A percentile compares a stretch with the other conserved stretches of the same genome.
phyloP scores from a whole-genome alignment of 164 flowering plant genomes.

The Piper betle region DNA sequence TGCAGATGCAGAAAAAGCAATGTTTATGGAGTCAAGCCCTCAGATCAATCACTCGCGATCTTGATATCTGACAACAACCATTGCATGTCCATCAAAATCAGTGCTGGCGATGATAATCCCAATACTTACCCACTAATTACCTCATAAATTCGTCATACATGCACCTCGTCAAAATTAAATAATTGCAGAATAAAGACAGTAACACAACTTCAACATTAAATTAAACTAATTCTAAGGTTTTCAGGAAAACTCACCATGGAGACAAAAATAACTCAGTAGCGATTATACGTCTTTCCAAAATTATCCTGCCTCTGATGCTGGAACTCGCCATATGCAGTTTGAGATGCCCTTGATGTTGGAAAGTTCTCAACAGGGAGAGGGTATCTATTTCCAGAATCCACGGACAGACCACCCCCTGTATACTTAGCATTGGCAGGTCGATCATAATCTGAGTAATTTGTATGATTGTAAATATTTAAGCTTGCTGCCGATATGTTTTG shows the following conservation, averaged over 20 bases:
- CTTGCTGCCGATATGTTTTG: conserved; percentile 38
- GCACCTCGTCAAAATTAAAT: background rate
- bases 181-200: background rate
- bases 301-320: conserved; percentile 68
- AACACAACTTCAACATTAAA: background rate
- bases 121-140: background rate
- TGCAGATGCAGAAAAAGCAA: no score
- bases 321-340: conserved; percentile 44
- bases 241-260: conserved; percentile 39
- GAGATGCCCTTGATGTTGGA: conserved; percentile 40
- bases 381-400: conserved; percentile 56
- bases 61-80: background rate
- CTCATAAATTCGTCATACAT: background rate
- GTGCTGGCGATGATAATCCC: background rate
- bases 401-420: conserved; percentile 29
- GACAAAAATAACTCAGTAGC: conserved; percentile 28
- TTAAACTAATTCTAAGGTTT: background rate
- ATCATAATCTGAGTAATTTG: conserved; percentile 42
- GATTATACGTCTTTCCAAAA: conserved; percentile 58
- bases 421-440: conserved; percentile 30
- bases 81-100: background rate
- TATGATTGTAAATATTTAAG: conserved; percentile 47
- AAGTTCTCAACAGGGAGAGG: conserved; percentile 40
- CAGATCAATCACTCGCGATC: background rate
- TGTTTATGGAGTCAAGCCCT: background rate